Evolutionary conservation across 305 asterid genomes (phyloP).

Genomic region (Rubia occidens): DNA sequence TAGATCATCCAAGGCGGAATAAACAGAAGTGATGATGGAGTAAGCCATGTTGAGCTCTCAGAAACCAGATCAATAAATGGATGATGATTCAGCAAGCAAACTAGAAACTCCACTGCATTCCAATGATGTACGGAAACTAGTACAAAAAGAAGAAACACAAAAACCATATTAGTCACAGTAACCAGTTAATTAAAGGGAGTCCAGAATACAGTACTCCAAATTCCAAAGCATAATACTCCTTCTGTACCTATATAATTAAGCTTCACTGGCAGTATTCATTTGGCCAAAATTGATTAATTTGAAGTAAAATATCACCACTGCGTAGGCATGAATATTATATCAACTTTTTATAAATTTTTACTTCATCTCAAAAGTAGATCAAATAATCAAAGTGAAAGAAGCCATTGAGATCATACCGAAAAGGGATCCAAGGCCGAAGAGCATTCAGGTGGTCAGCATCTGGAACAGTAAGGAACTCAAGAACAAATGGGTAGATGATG

Average conservation of each 20-base stretch:
- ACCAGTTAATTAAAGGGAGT: no score
- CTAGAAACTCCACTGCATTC: background rate
- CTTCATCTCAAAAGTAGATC: background rate
- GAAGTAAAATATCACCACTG: no score
- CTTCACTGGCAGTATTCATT: no score
- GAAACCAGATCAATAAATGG: background rate
- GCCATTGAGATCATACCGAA: background rate
- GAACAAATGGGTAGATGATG: background rate
- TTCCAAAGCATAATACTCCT: no score
- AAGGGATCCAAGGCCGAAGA: background rate
- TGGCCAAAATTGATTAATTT: no score
- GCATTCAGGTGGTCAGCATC: background rate
- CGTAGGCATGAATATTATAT: no score
- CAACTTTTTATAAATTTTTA: no score
- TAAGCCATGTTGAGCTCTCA: background rate
- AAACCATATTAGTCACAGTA: background rate
- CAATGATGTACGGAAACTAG: background rate
- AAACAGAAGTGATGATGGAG: background rate
- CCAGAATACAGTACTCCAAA: no score
- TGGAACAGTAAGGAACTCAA: background rate
- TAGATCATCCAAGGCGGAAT: background rate
- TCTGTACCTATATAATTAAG: no score
- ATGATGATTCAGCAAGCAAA: background rate
- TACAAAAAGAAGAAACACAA: background rate
- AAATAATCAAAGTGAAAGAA: background rate